Conservation (phyloP, 306 rosid species). For the Vigna radiata region DNA sequence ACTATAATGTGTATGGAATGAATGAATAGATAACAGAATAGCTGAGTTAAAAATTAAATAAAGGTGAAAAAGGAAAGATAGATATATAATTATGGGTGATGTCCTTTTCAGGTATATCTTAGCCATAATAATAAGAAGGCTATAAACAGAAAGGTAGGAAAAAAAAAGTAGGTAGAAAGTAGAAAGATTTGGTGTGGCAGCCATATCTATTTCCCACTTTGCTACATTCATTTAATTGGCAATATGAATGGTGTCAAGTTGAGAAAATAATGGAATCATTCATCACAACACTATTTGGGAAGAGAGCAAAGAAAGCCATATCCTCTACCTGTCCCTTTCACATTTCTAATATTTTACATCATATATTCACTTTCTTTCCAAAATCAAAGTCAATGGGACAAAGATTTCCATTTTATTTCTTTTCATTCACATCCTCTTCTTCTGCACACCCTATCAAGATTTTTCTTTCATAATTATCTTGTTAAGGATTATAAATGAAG, state of each 20-base stretch:
- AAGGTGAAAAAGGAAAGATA: neutral
- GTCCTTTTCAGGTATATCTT: conserved; percentile 47
- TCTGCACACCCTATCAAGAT: no score
- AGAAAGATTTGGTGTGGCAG: conserved; percentile 48
- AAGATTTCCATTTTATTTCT: conserved; percentile 38
- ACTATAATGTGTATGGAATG: neutral
- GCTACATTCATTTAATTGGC: conserved; percentile 25
- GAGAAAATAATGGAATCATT: conserved; percentile 44
- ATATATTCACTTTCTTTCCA: conserved; percentile 12
- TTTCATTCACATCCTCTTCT: neutral
- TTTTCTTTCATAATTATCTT: no score
- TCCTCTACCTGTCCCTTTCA: conserved; percentile 44
- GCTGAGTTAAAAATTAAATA: neutral
- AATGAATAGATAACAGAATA: neutral
- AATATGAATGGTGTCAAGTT: conserved; percentile 37
- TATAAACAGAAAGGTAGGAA: conserved; percentile 41
- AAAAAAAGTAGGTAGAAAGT: conserved; percentile 35
- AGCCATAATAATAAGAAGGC: conserved; percentile 35
- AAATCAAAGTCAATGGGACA: conserved; percentile 45
- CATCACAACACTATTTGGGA: conserved; percentile 15
- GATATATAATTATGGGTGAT: neutral
- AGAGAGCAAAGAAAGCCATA: neutral
- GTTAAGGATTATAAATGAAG: no score
- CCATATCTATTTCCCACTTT: conserved; percentile 48
- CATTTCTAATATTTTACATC: conserved; percentile 13